These are phyloP conservation scores for Aspergillus sp. DNA, from an alignment of 2,329 filamentous ascomycete genomes.

Conservation along the genomic window DNA sequence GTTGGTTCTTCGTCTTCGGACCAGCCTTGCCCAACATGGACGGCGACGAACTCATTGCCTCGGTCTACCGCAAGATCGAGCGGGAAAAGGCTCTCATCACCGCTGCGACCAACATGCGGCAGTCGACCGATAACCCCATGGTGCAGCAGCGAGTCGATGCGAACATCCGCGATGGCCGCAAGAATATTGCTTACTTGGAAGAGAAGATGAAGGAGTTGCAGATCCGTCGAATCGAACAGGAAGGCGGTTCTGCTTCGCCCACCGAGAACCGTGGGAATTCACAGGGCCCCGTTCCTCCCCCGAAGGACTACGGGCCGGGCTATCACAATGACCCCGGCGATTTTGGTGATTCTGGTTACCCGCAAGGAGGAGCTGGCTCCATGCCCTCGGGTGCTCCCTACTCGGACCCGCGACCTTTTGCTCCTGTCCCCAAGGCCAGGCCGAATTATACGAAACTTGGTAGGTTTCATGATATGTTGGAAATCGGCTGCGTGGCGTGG, in stretches of 20 bases:
- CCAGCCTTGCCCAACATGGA: conserved; percentile 43
- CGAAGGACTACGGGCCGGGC: conserved; percentile 60
- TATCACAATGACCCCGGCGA: conserved; percentile 56
- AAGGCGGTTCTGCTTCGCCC: conserved; percentile 38
- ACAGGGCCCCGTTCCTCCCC: conserved; percentile 59
- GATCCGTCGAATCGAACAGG: conserved; percentile 66
- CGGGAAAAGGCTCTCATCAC: conserved; percentile 93
- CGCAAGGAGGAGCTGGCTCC: conserved; percentile 61
- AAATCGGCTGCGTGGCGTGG: neutral
- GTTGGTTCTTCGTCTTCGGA: conserved; percentile 3
- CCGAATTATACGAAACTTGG: conserved; percentile 96
- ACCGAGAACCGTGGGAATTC: conserved; percentile 37
- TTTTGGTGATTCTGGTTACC: conserved; percentile 58
- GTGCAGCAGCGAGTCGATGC: conserved; percentile 87
- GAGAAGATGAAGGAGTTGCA: conserved; percentile 85
- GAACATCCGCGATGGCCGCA: conserved; percentile 87
- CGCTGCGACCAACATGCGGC: conserved; percentile 89
- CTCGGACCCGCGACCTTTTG: conserved; percentile 64
- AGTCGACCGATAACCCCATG: conserved; percentile 88
- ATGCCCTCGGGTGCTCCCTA: conserved; percentile 81
- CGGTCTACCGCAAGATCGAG: conserved; percentile 95
- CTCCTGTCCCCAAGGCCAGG: conserved; percentile 65
- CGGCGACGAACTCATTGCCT: conserved; percentile 62
- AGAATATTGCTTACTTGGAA: conserved; percentile 94
- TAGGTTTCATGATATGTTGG: conserved; percentile 46